phyloP scores from a whole-genome alignment of 352 stramenopile species.

The Globisporangium perplexum region DNA sequence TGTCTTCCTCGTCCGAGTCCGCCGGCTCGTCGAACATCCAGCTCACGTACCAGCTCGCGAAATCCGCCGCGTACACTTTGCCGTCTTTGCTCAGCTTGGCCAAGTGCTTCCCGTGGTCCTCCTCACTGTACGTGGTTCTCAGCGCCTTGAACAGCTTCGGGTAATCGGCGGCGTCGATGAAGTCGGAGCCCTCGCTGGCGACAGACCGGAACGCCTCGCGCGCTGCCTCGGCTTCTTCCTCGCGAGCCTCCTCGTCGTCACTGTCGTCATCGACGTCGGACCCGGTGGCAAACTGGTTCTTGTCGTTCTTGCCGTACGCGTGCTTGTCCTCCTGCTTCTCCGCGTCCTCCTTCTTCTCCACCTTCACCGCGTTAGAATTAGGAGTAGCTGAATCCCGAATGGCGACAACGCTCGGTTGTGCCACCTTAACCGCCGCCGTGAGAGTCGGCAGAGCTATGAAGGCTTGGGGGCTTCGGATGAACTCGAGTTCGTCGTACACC shows the following conservation, averaged over 20 bases:
- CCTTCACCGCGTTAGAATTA: neutral
- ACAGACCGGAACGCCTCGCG: slow-evolving; percentile 36
- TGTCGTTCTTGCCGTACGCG: slow-evolving; percentile 55
- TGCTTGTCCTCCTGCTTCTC: slow-evolving; percentile 12
- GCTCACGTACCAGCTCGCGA: slow-evolving; percentile 55
- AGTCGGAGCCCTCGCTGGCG: slow-evolving; percentile 18
- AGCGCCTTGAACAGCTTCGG: slow-evolving; percentile 53
- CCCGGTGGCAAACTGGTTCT: slow-evolving; percentile 48
- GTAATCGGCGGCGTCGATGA: slow-evolving; percentile 34
- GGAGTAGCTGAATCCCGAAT: neutral
- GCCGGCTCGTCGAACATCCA: slow-evolving; percentile 54
- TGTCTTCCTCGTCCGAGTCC: slow-evolving; percentile 39
- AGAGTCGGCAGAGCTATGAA: slow-evolving; percentile 13
- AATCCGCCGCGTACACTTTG: slow-evolving; percentile 45
- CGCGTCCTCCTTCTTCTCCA: slow-evolving; percentile 5
- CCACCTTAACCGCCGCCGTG: neutral
- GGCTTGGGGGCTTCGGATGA: slow-evolving; percentile 20
- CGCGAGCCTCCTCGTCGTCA: slow-evolving; percentile 59
- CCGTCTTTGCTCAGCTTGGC: slow-evolving; percentile 36
- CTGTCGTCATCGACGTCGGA: slow-evolving; percentile 35
- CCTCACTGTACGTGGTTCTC: slow-evolving; percentile 48
- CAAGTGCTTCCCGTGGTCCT: slow-evolving; percentile 25
- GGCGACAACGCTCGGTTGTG: neutral
- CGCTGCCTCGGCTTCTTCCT: slow-evolving; percentile 55
- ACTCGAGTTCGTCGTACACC: slow-evolving; percentile 43